Evolutionary conservation across 805 yeast genomes (phyloP), one percentile per base, ranked within the genome.

Genomic region (Candida caryicola): DNA sequence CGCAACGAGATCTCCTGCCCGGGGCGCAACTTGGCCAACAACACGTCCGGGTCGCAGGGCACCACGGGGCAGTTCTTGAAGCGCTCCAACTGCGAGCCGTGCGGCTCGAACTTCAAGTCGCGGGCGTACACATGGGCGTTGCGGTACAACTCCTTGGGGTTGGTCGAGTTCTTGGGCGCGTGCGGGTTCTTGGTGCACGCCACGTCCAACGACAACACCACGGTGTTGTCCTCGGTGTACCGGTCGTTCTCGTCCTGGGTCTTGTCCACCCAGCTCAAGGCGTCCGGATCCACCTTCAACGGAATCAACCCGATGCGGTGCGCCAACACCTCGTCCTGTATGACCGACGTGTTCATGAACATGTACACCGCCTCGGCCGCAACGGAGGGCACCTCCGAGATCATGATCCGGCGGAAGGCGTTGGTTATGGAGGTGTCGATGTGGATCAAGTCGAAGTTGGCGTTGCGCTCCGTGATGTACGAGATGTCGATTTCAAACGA

Each of bases 401-500:
- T 81, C 98, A 93, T 90, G 52, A 93, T 85, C 57, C 99, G 83
- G 59, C 99, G 82, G 66, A 91, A 89, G 0, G 99, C 97, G 68
- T 93, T 93, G 31, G 98, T 90, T 41, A 93, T 71, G 9, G 98
- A 86, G 1, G 98, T 85, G 62, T 93, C 99, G 36, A 90, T 66
- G 53, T 87, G 82, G 41, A 85, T 66, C 47, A 93, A 70, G 61
- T 93, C 99, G 54, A 93, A 93, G 61, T 87, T 88, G 40, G 91
- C 88, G 21, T 72, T 66, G 59, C 90, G 76, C 42, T 81, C 84
- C 32, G 77, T 72, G 42, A 82, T 65, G 52, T 79, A 76, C 5
- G 81, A 68, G 47, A 91, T 78, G 44, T 82, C 70, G 45, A 91
- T 77, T 43, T 80, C 80, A 50, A 85, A 80, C 14, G 65, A 57